Base-by-base conservation (phyloP, 2,329 filamentous ascomycete genomes). In the Arthrobotrys megalospora region DNA sequence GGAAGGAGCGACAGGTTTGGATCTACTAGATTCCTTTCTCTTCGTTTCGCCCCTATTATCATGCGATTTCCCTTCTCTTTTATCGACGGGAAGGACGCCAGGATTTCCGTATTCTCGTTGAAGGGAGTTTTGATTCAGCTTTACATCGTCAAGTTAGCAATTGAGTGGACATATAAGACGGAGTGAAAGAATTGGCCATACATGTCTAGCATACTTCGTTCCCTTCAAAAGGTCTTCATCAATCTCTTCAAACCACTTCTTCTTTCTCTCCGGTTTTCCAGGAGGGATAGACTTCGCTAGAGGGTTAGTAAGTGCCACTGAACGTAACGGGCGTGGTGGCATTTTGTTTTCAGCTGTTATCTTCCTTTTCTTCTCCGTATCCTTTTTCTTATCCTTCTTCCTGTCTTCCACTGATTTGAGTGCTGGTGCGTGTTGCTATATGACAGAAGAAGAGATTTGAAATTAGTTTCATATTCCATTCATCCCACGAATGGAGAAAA, bases 221-320 rank as follows among this genome's bases (percentile, higher is more conserved):
- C 68, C 58, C 8, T 14, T 21, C 32, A 50, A 32, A 1, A 72
- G 45, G 19, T 64, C 68, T 21, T 72, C 68, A 24, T 72, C 68
- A n/a, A 72, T 72, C 2, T 72, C 58, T 8, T 64, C 58, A 36
- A 53, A 65, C 68, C 68, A 72, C 8, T 41, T 38, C 11, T 36
- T 60, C 28, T 24, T 48, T 16, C 21, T 55, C 45, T n/a, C 16
- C 34, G 48, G 34, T 12, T 11, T 55, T 3, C 45, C 2, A 0
- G 12, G 45, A 21, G 3, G 52, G 21, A 34, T 7, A 16, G n/a
- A 3, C 11, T n/a, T 6, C 14, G 11, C n/a, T 16, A n/a, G 12
- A n/a, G 5, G 5, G 41, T 11, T 12, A 5, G 19, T 34, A 11
- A 43, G 41, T 16, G 11, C 52, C 14, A n/a, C n/a, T 21, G 6